Percentiles rank a stretch among this genome's conserved stretches.
Conservation (phyloP, 2,329 filamentous ascomycete genomes). For the Monilinia polystroma region DNA sequence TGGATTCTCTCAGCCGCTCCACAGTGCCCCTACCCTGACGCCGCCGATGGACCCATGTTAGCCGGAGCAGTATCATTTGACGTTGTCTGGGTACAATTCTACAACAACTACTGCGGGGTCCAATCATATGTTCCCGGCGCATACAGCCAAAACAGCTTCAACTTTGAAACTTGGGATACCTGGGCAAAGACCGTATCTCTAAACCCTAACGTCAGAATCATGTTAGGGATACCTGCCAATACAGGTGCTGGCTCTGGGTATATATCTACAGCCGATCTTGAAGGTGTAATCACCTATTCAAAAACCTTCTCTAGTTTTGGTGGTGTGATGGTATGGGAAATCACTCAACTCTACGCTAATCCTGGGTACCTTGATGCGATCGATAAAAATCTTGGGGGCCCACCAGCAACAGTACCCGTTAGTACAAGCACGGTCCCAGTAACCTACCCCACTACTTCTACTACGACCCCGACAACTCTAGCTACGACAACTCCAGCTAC, state of each 20-base stretch:
- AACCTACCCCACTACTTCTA: background rate
- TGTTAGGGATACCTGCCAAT: slow-evolving; percentile 58
- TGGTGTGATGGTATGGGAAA: slow-evolving; percentile 70
- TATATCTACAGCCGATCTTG: slow-evolving; percentile 47
- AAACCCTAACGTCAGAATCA: slow-evolving; percentile 60
- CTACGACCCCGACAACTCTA: slow-evolving; percentile 10
- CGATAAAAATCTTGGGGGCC: slow-evolving; percentile 22
- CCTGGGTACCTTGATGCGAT: slow-evolving; percentile 49
- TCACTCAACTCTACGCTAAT: slow-evolving; percentile 60
- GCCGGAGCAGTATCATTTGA: slow-evolving; percentile 49
- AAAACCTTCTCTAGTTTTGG: slow-evolving; percentile 60
- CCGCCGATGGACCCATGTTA: slow-evolving; percentile 57
- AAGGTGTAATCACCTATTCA: slow-evolving; percentile 52
- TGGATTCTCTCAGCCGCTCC: slow-evolving; percentile 65
- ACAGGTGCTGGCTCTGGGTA: slow-evolving; percentile 54
- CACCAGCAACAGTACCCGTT: slow-evolving; percentile 25
- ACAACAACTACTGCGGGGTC: slow-evolving; percentile 58
- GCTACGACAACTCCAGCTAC: too few relatives aligned
- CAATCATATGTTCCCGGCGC: slow-evolving; percentile 49
- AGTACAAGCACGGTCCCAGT: slow-evolving; percentile 24
- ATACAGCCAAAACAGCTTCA: slow-evolving; percentile 53
- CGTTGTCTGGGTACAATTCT: slow-evolving; percentile 46
- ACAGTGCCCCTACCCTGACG: slow-evolving; percentile 66
- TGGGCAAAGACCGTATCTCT: slow-evolving; percentile 59
- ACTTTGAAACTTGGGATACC: slow-evolving; percentile 62